Base-by-base conservation (phyloP, 345 rosid genomes). In the Salix arbutifolia region DNA sequence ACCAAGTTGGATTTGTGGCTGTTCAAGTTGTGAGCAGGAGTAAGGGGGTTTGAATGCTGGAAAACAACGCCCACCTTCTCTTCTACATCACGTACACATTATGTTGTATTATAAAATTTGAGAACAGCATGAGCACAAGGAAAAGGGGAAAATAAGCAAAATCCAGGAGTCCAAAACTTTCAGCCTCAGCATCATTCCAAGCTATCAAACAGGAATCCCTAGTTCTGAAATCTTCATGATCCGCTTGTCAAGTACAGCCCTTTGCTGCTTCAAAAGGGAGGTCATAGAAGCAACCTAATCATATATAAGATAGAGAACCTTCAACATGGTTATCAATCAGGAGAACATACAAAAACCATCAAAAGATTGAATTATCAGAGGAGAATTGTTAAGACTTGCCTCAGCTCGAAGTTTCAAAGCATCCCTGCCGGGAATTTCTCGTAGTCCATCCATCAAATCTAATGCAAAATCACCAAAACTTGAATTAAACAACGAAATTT, bases 381-480 rank as follows among this genome's bases (percentile, higher is more conserved):
- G 25, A 18, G 60, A 37, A 28, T 31, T 44, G 40, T 64, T 31
- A 13, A 1, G 46, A 82, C 85, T 83, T 84, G 79, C 99, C 91
- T 96, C 99, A 38, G 97, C 97, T 79, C 99, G 84, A 72, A 96
- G 97, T 89, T 93, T 91, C 81, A 96, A 79, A 17, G 98, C 91
- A 70, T 96, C 98, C 80, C 99, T 89, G 30, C 97, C 91, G 21
- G 97, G 92, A 70, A 91, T 87, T 83, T 96, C 94, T 70, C 99
- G 89, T 64, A 96, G 90, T 72, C 87, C 93, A 19, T 93, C 96
- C 99, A 93, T 92, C 80, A 96, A 85, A 89, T 84, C 99, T 96
- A 72, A 69, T 74, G 50, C 71, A 70, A 53, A 7, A 6, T 30
- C 74, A 68, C 66, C 35, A 30, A 10, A 44, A 42, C 23, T 26